phyloP scores from a whole-genome alignment of 768 basidiomycete species.

The Podaxis sp. region DNA sequence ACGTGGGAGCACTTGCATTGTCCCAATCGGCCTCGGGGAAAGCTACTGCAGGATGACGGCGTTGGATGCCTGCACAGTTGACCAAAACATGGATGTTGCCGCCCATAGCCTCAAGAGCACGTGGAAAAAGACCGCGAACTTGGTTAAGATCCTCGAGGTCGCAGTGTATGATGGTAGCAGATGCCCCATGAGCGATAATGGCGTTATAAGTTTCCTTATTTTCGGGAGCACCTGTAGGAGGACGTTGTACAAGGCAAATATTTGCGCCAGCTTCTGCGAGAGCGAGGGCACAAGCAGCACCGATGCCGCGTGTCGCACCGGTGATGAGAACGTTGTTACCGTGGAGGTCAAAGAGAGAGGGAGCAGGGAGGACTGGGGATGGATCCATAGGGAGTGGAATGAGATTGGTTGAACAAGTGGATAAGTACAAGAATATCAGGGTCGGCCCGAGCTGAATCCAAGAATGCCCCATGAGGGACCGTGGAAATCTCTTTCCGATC shows the following conservation, averaged over 20 bases:
- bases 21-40: slow-evolving; percentile 72
- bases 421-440: slow-evolving; percentile 15
- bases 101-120: slow-evolving; percentile 39
- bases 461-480: background rate
- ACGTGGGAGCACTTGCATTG: slow-evolving; percentile 39
- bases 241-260: slow-evolving; percentile 45
- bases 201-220: slow-evolving; percentile 26
- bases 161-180: slow-evolving; percentile 32
- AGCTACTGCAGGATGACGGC: slow-evolving; percentile 55
- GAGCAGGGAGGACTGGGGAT: slow-evolving; percentile 48
- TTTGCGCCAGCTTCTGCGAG: slow-evolving; percentile 50
- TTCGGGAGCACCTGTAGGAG: slow-evolving; percentile 16
- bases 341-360: slow-evolving; percentile 63
- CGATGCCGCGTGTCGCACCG: slow-evolving; percentile 71
- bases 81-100: slow-evolving; percentile 59
- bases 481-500: slow-evolving; percentile 8
- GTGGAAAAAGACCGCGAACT: slow-evolving; percentile 41
- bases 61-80: slow-evolving; percentile 69
- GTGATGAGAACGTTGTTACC: slow-evolving; percentile 77
- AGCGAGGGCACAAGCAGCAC: slow-evolving; percentile 50
- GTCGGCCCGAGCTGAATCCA: slow-evolving; percentile 16
- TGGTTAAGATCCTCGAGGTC: slow-evolving; percentile 40
- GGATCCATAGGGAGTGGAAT: slow-evolving; percentile 44
- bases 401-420: slow-evolving; percentile 10
- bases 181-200: slow-evolving; percentile 30